Conservation (phyloP, 2,329 filamentous ascomycete genomes). For the Corinectria fuckeliana region DNA sequence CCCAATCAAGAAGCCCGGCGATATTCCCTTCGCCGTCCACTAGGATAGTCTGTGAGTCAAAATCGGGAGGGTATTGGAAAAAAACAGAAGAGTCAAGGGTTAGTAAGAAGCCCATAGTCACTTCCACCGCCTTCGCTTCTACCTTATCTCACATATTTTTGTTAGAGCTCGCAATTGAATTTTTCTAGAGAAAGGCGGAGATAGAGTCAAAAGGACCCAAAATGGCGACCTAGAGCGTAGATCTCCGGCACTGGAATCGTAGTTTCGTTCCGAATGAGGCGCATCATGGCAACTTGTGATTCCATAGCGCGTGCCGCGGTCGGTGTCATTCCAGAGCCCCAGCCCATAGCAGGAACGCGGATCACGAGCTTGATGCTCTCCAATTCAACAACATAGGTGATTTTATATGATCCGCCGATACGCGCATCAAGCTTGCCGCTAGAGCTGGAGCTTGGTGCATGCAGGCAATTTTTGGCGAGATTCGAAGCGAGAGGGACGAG, state of each 20-base stretch:
- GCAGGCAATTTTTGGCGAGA: background rate
- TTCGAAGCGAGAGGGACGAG: slow-evolving; percentile 3
- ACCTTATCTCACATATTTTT: slow-evolving; percentile 5
- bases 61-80: slow-evolving; percentile 25
- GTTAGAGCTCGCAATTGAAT: background rate
- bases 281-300: slow-evolving; percentile 17
- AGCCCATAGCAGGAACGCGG: slow-evolving; percentile 15
- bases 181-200: slow-evolving; percentile 5
- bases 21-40: slow-evolving; percentile 17
- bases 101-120: background rate
- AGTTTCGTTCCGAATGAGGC: slow-evolving; percentile 3
- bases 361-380: slow-evolving; percentile 17
- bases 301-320: slow-evolving; percentile 14
- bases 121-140: slow-evolving; percentile 5
- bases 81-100: slow-evolving; percentile 13
- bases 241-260: slow-evolving; percentile 26
- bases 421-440: slow-evolving; percentile 6
- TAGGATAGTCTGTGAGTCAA: slow-evolving; percentile 27
- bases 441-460: background rate
- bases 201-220: slow-evolving; percentile 16
- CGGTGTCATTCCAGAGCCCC: slow-evolving; percentile 20
- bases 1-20: slow-evolving; percentile 24
- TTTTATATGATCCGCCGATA: slow-evolving; percentile 10
- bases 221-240: slow-evolving; percentile 7
- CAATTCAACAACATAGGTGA: slow-evolving; percentile 6